Conservation (phyloP, 2,329 filamentous ascomycete species). For the Botrytis hyacinthi region DNA sequence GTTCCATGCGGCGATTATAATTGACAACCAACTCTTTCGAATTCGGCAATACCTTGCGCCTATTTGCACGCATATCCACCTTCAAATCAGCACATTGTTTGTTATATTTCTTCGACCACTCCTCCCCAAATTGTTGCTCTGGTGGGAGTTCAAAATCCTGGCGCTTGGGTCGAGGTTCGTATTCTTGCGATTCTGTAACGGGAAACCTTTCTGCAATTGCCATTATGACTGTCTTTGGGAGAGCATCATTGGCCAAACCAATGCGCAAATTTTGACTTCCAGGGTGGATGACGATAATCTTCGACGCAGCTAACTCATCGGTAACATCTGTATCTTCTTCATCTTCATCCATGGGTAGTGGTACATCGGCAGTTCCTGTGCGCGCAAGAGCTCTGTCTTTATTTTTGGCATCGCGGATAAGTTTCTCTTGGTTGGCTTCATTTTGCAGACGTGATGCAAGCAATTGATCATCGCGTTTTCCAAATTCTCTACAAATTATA, state of each 20-base stretch:
- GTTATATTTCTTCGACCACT: conserved; percentile 71
- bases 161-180: conserved; percentile 72
- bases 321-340: conserved; percentile 54
- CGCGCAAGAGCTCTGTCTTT: conserved; percentile 81
- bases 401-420: conserved; percentile 84
- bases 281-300: conserved; percentile 91
- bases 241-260: conserved; percentile 89
- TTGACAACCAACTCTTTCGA: conserved; percentile 94
- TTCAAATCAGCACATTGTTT: conserved; percentile 86
- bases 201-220: conserved; percentile 77
- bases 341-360: conserved; percentile 57
- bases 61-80: conserved; percentile 85
- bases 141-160: conserved; percentile 56
- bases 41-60: conserved; percentile 93
- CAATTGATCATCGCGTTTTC: conserved; percentile 97
- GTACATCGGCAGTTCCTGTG: conserved; percentile 64
- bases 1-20: conserved; percentile 80
- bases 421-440: conserved; percentile 79
- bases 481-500: conserved; percentile 69
- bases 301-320: conserved; percentile 72
- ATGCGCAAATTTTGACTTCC: conserved; percentile 95
- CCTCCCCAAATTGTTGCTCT: conserved; percentile 85
- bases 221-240: conserved; percentile 94
- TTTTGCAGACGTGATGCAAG: conserved; percentile 83
- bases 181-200: conserved; percentile 79